Evolutionary conservation across 331 rosid genomes (phyloP), one percentile per base, ranked within the genome.

Genomic region (Stylosanthes scabra): DNA sequence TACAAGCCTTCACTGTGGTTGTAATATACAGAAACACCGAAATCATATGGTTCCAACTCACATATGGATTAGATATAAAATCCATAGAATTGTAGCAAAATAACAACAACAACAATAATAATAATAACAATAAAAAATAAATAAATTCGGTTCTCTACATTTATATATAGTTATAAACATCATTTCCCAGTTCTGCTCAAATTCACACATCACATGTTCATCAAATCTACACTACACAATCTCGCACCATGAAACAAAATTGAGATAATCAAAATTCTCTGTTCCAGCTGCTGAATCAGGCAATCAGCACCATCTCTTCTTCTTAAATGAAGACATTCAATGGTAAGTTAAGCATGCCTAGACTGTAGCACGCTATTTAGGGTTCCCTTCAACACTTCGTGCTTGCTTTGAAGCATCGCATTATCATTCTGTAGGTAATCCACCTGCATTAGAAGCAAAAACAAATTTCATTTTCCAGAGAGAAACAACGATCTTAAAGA

Each of bases 371-470:
- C 78, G 71, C 63, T 76, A 47, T 85, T 82, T 60, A 93, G 67
- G 11, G 83, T 85, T 60, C 74, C 89, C 72, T 88, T 88, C 84
- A 91, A 75, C 82, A 87, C 97, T 20, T 80, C 89, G 44, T 84
- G 90, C 83, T 81, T 89, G 82, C 65, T 85, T 80, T 92, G 94
- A 14, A 92, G 89, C 78, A 88, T 31, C 71, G 72, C 77, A 82
- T 85, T 90, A 69, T 85, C 96, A 39, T 86, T 83, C 74, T 82
- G 89, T 41, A 90, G 82, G 80, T 79, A 84, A 83, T 42, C 87
- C 57, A 83, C 91, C 97, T 91, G 72, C 52, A 55, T 60, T 31
- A 8, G 14, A 8, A 70, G 13, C 62, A 40, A 39, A 55, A 45
- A 56, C 2, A 9, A n/a, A 72, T 52, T 29, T 10, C 6, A 8